phyloP scores from a whole-genome alignment of 2,329 filamentous ascomycete species.

The Botrytis hyacinthi region DNA sequence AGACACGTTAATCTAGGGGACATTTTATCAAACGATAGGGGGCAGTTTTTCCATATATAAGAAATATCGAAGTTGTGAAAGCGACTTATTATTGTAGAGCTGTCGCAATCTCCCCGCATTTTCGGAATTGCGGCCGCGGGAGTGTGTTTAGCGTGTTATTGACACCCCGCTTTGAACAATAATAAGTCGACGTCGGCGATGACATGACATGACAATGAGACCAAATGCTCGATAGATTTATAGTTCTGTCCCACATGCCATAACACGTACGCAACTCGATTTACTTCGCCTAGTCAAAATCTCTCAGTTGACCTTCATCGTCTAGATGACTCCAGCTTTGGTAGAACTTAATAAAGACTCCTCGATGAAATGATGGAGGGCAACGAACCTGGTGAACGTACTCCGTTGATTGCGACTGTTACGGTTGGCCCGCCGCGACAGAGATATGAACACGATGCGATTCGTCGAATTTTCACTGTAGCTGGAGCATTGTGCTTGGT shows the following conservation, averaged over 20 bases:
- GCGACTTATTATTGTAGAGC: neutral
- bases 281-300: neutral
- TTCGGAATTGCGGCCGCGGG: conserved; percentile 9
- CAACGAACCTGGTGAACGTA: conserved; percentile 46
- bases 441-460: conserved; percentile 57
- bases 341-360: neutral
- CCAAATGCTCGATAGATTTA: neutral
- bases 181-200: neutral
- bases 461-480: conserved; percentile 66
- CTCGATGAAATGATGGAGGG: conserved; percentile 1
- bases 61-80: neutral
- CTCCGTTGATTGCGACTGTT: conserved; percentile 66
- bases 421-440: conserved; percentile 51
- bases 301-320: neutral
- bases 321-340: neutral
- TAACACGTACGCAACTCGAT: neutral
- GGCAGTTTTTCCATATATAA: neutral
- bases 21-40: neutral
- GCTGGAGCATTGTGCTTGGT: conserved; percentile 55
- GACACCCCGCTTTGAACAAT: neutral
- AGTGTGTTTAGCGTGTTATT: conserved; percentile 4
- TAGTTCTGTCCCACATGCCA: neutral
- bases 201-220: neutral
- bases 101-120: conserved; percentile 1
- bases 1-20: neutral